These are phyloP conservation scores for Lentithecium fluviatile DNA, from an alignment of 495 filamentous ascomycete species.

Conservation along the genomic window DNA sequence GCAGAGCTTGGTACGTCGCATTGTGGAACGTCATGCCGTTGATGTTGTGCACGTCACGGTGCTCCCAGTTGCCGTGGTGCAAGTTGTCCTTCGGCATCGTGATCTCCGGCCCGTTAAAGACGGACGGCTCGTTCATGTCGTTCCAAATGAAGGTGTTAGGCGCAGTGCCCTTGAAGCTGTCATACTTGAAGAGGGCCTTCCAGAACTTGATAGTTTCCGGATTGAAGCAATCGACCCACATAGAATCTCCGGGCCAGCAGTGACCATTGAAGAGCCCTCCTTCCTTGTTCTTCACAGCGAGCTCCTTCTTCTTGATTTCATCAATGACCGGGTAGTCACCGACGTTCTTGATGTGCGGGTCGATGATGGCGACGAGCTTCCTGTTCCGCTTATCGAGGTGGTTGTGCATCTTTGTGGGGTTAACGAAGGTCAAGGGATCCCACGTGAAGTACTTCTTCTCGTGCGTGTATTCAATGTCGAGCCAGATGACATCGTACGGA, in stretches of 20 bases:
- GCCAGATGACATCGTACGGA: constrained; percentile 97
- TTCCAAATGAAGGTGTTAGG: constrained; percentile 95
- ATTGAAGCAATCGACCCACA: constrained; percentile 96
- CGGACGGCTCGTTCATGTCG: constrained; percentile 99
- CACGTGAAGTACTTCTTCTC: constrained; percentile 97
- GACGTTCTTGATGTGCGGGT: constrained; percentile 95
- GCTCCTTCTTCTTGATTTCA: constrained; percentile 76
- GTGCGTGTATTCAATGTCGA: constrained; percentile 95
- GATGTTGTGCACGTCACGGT: constrained; percentile 92
- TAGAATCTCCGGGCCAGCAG: constrained; percentile 96
- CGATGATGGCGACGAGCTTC: constrained; percentile 91
- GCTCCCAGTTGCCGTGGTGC: constrained; percentile 90
- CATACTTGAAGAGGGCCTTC: constrained; percentile 80
- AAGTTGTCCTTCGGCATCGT: constrained; percentile 98
- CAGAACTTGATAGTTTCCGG: constrained; percentile 86
- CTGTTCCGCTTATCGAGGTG: constrained; percentile 78
- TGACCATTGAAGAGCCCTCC: constrained; percentile 87
- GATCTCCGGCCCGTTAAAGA: constrained; percentile 96
- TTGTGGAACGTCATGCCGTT: constrained; percentile 93
- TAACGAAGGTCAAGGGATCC: constrained; percentile 80
- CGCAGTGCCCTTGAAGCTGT: constrained; percentile 76
- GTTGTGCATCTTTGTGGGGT: constrained; percentile 84
- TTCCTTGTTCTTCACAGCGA: constrained; percentile 86
- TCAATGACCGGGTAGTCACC: constrained; percentile 71
- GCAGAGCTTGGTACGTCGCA: constrained; percentile 80